A percentile compares a stretch with the other conserved stretches of the same genome.
Conservation (phyloP, 139 green algal species). For the Monoraphidium neglectum region DNA sequence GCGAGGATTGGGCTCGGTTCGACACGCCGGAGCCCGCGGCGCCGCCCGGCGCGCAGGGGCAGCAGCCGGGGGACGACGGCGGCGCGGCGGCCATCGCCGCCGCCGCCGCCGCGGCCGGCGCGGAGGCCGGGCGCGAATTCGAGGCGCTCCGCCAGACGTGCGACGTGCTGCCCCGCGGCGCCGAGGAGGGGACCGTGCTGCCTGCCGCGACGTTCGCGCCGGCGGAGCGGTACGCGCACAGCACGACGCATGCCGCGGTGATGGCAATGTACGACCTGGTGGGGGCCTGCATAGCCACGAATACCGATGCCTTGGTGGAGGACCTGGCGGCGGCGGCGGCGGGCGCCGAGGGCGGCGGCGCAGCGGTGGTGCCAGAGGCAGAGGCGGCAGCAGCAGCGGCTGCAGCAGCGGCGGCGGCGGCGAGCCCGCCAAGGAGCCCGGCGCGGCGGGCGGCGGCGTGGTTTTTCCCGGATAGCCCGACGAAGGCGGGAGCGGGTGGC, state of each 20-base stretch:
- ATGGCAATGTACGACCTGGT: slow-evolving; percentile 45
- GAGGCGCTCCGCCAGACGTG: slow-evolving; percentile 6
- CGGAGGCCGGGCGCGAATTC: not conserved
- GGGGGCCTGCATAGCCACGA: slow-evolving; percentile 34
- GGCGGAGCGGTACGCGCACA: slow-evolving; percentile 14
- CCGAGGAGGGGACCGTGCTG: slow-evolving; percentile 26
- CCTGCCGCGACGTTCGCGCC: slow-evolving; percentile 20
- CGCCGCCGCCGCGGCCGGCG: too few relatives aligned
- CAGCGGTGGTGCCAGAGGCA: not conserved
- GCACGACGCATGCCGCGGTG: slow-evolving; percentile 36
- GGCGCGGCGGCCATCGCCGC: too few relatives aligned
- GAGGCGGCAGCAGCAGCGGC: not conserved
- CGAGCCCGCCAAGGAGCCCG: not conserved
- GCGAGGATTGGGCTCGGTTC: too few relatives aligned
- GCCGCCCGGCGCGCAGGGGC: too few relatives aligned
- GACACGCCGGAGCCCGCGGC: too few relatives aligned
- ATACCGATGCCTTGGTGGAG: slow-evolving; percentile 10
- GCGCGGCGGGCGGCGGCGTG: too few relatives aligned
- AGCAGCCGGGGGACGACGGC: too few relatives aligned
- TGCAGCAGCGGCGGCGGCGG: not conserved
- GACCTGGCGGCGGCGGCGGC: not conserved
- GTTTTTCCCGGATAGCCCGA: too few relatives aligned
- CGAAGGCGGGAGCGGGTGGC: not conserved
- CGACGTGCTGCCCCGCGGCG: slow-evolving; percentile 13
- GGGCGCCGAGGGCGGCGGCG: not conserved